Evolutionary conservation across 2,329 filamentous ascomycete genomes (phyloP), one percentile per base, ranked within the genome.

Genomic region (Cladobotryum protrusum): DNA sequence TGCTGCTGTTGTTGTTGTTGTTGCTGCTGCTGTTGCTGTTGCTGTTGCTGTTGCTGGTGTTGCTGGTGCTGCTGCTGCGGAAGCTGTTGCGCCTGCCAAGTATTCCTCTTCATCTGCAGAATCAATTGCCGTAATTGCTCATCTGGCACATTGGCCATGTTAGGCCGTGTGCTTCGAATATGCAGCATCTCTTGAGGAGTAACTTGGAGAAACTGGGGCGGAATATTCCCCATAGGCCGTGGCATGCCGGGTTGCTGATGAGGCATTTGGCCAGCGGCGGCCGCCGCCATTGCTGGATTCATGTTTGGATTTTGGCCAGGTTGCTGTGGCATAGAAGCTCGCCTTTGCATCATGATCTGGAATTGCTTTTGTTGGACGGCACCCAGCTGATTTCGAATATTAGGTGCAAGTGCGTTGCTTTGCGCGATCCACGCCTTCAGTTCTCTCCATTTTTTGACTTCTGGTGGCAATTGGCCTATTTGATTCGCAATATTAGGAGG

Each of bases 401-500:
- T 52, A 5, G 63, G 61, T 1, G 66, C 54, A 1, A 72, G 51
- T 45, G 55, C 61, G 47, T 64, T 67, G 43, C 70, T 71, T 45
- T 68, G 65, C 9, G 53, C 54, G 4, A 74, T 55, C 69, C 71
- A 76, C 2, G 56, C 50, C 56, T 72, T 74, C 11, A 78, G 60
- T 3, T 76, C 72, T 14, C 64, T 63, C 75, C 75, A 78, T 54
- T 73, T 78, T 60, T 74, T 75, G 5, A 75, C 57, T 0, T 76
- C 72, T 0, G 63, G 57, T 2, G 73, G 72, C 3, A 75, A 50
- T 17, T 60, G 61, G 12, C 45, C 57, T 3, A 67, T 58, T 13
- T 64, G 57, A 13, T 17, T 52, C 8, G 70, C 53, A 5, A 75
- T 56, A 13, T 64, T 60, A 2, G 59, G 55, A 1, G 73, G 74